Base-by-base conservation (phyloP, 768 basidiomycete species). In the Boletus huronensis region DNA sequence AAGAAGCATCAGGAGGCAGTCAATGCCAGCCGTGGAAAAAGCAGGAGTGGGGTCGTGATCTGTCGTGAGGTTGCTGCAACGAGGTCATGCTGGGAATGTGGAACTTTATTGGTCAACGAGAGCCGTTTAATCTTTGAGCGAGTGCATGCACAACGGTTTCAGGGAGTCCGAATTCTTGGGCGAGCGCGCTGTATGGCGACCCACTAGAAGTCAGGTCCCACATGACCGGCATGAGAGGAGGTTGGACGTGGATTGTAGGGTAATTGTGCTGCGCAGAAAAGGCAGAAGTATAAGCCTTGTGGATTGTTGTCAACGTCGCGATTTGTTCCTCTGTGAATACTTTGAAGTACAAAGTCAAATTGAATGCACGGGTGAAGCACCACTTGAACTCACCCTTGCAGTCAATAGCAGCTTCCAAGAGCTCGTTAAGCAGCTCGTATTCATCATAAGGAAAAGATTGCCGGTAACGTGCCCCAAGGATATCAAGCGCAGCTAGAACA, bases 141-240 rank as follows among this genome's bases (percentile, higher is more conserved):
- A 88, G 77, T 3, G 84, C 84, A 63, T 87, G 80, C 42, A 89
- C 81, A 26, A 88, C 65, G 40, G 83, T 77, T 31, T 87, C 74
- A 50, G 87, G 83, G 21, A 89, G 77, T n/a, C 87, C 87, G 56
- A 88, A 88, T 67, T 89, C 88, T 59, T 77, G 77, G 23, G 88
- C 87, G n/a, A 90, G 77, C 23, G 79, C 77, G 43, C 77, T 77
- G 25, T 66, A 82, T 50, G 64, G 77, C 39, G 60, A 59, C 43
- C 52, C 55, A 28, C 53, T 31, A 26, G 50, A 17, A 11, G 54
- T 25, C n/a, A 38, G 35, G 34, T 64, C 59, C 59, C 57, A 66
- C 66, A 63, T 64, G 52, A 51, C 54, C 35, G 59, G 67, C 50
- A 58, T 57, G 47, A 49, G 13, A 45, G 53, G 48, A 43, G 50